Conservation (phyloP, 306 rosid genomes). For the Casuarina equisetifolia region DNA sequence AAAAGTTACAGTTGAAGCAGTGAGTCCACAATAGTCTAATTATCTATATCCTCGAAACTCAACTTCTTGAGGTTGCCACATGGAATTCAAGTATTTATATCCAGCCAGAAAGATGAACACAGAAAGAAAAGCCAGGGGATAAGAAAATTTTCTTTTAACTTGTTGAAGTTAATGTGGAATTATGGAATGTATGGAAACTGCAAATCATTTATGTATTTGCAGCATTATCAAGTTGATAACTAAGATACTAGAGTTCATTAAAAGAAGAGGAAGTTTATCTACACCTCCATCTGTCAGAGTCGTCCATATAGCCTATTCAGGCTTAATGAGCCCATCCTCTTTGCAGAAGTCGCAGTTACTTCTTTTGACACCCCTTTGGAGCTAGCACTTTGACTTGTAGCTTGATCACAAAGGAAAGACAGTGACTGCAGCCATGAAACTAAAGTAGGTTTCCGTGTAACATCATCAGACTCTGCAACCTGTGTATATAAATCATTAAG, state of each 20-base stretch:
- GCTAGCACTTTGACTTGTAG: conserved; percentile 34
- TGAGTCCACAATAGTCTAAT: not conserved
- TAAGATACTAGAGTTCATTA: not conserved
- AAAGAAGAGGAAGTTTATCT: not conserved
- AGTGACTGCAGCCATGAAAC: conserved; percentile 97
- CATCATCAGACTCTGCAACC: conserved; percentile 93
- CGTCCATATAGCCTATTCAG: conserved; percentile 48
- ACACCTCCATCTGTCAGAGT: conserved; percentile 46
- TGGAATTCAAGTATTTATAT: not conserved
- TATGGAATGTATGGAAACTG: not conserved
- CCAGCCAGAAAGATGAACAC: not conserved
- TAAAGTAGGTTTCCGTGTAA: conserved; percentile 69
- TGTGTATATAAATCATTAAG: conserved; percentile 75
- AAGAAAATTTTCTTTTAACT: not conserved
- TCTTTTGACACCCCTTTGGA: conserved; percentile 34
- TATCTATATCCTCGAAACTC: not conserved
- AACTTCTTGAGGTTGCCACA: not conserved
- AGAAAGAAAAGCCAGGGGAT: not conserved
- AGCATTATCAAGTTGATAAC: not conserved
- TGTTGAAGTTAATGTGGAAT: not conserved
- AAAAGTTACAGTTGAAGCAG: too few species aligned
- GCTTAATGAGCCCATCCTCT: conserved; percentile 33
- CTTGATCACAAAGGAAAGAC: conserved; percentile 70
- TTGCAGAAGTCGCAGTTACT: conserved; percentile 21
- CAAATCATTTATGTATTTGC: not conserved